Evolutionary conservation across 257 asterid species (phyloP).

Genomic region (Eucommia ulmoides): DNA sequence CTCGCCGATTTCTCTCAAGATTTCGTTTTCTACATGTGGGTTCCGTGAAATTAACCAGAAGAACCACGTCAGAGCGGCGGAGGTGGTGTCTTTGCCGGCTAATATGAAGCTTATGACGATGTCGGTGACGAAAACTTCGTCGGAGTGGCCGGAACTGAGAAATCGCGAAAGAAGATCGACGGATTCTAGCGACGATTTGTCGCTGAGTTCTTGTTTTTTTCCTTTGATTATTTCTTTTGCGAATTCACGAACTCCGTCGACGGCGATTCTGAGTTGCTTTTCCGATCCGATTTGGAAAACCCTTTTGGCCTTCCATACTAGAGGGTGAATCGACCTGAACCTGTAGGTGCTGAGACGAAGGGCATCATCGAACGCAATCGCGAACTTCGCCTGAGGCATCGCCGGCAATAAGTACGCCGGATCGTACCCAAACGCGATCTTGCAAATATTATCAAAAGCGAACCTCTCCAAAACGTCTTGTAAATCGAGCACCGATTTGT

Average conservation of each 20-base stretch:
- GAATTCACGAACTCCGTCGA: constrained; percentile 16
- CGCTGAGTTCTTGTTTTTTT: constrained; percentile 9
- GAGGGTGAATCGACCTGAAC: constrained; percentile 7
- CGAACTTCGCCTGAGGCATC: constrained; percentile 19
- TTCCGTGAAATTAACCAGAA: constrained; percentile 28
- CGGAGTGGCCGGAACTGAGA: constrained; percentile 27
- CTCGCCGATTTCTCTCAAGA: constrained; percentile 20
- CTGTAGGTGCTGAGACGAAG: constrained; percentile 15
- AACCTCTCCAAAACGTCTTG: constrained; percentile 57
- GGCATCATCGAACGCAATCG: constrained; percentile 26
- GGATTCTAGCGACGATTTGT: constrained; percentile 15
- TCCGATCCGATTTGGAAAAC: constrained; percentile 23
- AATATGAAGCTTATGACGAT: constrained; percentile 30
- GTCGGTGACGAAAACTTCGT: constrained; percentile 26
- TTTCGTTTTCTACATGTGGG: constrained; percentile 18
- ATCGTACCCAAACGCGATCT: constrained; percentile 44
- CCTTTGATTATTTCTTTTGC: constrained; percentile 19
- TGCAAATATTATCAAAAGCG: constrained; percentile 59
- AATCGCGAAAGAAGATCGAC: constrained; percentile 33
- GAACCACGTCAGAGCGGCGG: constrained; percentile 35
- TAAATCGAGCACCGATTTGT: constrained; percentile 23
- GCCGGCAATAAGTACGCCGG: constrained; percentile 23
- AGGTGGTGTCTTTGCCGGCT: constrained; percentile 39
- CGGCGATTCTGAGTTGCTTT: constrained; percentile 14
- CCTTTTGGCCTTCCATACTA: constrained; percentile 22